Evolutionary conservation across 2,329 filamentous ascomycete species (phyloP).

Genomic region (Emmonsiellopsis sp.): DNA sequence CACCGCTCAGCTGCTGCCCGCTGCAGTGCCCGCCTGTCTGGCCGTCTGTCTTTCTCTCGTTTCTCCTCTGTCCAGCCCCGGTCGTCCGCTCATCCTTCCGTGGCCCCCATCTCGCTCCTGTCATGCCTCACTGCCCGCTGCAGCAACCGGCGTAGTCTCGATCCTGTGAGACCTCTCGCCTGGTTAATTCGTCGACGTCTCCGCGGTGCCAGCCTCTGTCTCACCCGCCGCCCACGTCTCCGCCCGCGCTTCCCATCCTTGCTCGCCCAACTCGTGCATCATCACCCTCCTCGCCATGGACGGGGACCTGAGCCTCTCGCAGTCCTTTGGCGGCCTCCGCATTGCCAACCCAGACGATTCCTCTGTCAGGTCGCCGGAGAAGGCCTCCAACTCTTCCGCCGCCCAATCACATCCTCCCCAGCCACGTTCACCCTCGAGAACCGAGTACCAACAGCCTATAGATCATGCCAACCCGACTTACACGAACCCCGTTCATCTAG

Average conservation of each 20-base stretch:
- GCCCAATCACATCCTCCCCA: conserved; percentile 4
- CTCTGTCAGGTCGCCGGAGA: conserved; percentile 31
- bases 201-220: neutral
- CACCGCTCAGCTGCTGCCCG: neutral
- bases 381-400: conserved; percentile 6
- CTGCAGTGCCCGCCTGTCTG: neutral
- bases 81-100: neutral
- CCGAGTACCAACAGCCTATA: neutral
- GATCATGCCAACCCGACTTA: neutral
- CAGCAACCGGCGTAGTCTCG: conserved; percentile 10
- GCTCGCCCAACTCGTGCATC: neutral
- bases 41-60: neutral
- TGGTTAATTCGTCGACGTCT: conserved; percentile 4
- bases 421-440: neutral
- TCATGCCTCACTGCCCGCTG: conserved; percentile 6
- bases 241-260: neutral
- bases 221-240: neutral
- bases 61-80: neutral
- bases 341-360: conserved; percentile 92
- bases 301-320: conserved; percentile 83
- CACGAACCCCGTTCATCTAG: conserved; percentile 10
- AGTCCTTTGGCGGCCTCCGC: conserved; percentile 84
- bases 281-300: conserved; percentile 52
- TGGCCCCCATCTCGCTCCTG: conserved; percentile 2
- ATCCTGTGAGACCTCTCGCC: conserved; percentile 6